Evolutionary conservation across 139 green algal genomes (phyloP).

Genomic region (Trebouxia sp.): DNA sequence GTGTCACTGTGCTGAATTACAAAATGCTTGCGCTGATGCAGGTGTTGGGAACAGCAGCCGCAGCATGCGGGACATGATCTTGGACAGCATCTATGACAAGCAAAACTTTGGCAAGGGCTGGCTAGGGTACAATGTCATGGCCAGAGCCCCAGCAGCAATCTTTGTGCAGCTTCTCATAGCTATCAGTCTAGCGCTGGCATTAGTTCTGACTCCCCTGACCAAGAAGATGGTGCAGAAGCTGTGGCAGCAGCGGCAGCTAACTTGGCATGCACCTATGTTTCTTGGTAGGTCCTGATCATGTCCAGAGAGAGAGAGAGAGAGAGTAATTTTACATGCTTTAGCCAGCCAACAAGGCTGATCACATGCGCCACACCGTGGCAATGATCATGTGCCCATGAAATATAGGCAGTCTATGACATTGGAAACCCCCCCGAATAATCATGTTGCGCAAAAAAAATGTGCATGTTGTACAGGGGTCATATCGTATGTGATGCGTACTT

Average conservation of each 20-base stretch:
- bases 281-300: background rate
- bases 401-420: too few relatives aligned
- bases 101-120: slow-evolving; percentile 18
- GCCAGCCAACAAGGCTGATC: too few relatives aligned
- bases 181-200: background rate
- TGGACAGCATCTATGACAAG: background rate
- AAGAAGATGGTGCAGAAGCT: slow-evolving; percentile 5
- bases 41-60: background rate
- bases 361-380: too few relatives aligned
- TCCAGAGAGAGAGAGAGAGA: background rate
- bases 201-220: slow-evolving; percentile 6
- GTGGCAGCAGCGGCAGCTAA: background rate
- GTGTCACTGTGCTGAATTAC: background rate
- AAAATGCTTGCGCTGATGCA: background rate
- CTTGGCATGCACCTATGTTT: background rate
- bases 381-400: too few relatives aligned
- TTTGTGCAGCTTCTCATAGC: slow-evolving; percentile 35
- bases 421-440: too few relatives aligned
- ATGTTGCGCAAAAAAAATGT: too few relatives aligned
- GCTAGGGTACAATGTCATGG: slow-evolving; percentile 5
- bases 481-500: background rate
- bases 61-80: background rate
- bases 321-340: background rate
- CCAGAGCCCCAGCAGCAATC: background rate
- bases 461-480: background rate